Percentiles rank a stretch among this genome's conserved stretches.
phyloP scores from a whole-genome alignment of 441 rosid genomes.

The Gossypium schwendimanii region DNA sequence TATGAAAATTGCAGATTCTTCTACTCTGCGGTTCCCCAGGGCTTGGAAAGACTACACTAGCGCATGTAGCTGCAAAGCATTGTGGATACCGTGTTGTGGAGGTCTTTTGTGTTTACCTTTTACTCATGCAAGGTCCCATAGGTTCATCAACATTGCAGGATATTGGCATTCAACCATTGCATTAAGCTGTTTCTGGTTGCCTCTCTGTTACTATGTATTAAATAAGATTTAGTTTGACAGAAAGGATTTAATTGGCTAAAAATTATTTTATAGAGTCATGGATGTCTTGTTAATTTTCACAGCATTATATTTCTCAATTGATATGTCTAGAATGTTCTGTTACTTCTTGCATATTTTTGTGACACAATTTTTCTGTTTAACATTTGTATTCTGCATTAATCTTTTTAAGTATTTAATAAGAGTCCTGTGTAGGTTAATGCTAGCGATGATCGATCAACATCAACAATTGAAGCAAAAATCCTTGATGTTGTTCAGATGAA shows the following conservation, averaged over 20 bases:
- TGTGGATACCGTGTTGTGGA: slow-evolving; percentile 96
- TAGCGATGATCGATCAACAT: slow-evolving; percentile 88
- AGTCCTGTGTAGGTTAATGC: slow-evolving; percentile 70
- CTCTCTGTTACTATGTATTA: not conserved
- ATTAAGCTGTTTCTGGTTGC: not conserved
- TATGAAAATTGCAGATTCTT: slow-evolving; percentile 62
- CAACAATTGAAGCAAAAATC: slow-evolving; percentile 81
- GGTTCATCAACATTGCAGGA: slow-evolving; percentile 6
- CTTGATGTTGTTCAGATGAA: slow-evolving; percentile 98
- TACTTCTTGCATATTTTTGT: not conserved
- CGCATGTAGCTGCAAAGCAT: slow-evolving; percentile 95
- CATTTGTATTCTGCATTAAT: not conserved
- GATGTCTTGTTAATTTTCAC: not conserved
- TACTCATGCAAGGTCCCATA: slow-evolving; percentile 14
- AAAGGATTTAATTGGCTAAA: not conserved
- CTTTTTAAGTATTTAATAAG: not conserved
- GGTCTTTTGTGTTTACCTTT: slow-evolving; percentile 41
- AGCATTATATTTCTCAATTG: not conserved
- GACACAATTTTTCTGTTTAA: not conserved
- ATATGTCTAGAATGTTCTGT: not conserved
- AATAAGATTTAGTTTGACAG: slow-evolving; percentile 7
- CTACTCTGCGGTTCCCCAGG: slow-evolving; percentile 98
- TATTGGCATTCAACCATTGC: not conserved
- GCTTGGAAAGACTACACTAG: slow-evolving; percentile 99
- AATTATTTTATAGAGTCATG: not conserved